These are phyloP conservation scores for Marchantia polymorpha DNA, from an alignment of 225 moss, liverwort and hornwort genomes.

Conservation along the genomic window DNA sequence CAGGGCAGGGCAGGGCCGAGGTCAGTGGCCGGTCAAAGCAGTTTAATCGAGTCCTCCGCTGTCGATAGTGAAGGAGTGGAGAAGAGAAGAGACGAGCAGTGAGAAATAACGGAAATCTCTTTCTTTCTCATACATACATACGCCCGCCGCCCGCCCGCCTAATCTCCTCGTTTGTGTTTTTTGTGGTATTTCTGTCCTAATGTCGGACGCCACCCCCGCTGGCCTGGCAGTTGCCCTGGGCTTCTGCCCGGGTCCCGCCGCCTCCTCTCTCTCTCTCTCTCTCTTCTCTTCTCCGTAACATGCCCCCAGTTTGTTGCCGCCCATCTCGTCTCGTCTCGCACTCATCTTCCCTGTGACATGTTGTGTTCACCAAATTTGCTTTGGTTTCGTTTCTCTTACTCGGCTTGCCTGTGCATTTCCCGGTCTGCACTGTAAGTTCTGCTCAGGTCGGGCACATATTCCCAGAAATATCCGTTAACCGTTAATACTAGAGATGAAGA, in stretches of 20 bases:
- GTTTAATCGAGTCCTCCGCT: not conserved
- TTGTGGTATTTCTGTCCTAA: slow-evolving; percentile 9
- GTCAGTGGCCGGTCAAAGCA: not conserved
- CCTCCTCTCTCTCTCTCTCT: not conserved
- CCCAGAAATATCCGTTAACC: slow-evolving; percentile 11
- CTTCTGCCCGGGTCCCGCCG: slow-evolving; percentile 9
- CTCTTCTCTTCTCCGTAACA: not conserved
- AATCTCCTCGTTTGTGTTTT: not conserved
- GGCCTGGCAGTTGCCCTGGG: not conserved
- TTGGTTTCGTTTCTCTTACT: not conserved
- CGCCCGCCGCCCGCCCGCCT: not conserved
- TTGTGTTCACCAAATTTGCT: not conserved
- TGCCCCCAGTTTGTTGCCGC: not conserved
- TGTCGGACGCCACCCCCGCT: slow-evolving; percentile 12
- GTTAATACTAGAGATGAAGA: not conserved
- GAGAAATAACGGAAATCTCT: not conserved
- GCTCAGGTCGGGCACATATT: not conserved
- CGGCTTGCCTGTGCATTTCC: not conserved
- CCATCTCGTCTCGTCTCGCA: not conserved
- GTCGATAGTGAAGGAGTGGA: not conserved
- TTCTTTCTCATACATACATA: not conserved
- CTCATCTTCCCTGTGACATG: not conserved
- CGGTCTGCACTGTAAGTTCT: not conserved
- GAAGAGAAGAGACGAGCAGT: not conserved
- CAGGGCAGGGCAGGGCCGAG: not conserved